phyloP scores from a whole-genome alignment of 164 flowering plant genomes.

The Chimonanthus praecox region DNA sequence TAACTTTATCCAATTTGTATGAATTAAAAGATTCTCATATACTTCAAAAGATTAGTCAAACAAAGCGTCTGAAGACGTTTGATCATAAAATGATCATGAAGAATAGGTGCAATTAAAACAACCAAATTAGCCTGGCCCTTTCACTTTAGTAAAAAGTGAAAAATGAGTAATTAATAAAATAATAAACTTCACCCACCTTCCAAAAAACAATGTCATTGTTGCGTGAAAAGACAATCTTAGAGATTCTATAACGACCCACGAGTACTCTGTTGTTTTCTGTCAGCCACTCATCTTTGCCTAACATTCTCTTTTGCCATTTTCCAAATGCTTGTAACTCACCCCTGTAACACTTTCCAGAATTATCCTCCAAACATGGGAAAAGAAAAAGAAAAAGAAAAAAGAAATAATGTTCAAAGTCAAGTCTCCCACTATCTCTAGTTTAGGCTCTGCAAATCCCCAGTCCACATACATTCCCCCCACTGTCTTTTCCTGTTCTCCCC shows the following conservation, averaged over 20 bases:
- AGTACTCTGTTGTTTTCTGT: neutral
- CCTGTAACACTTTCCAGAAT: neutral
- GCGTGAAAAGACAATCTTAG: neutral
- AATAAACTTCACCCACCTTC: no score
- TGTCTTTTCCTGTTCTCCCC: neutral
- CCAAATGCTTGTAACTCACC: neutral
- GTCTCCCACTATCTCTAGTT: neutral
- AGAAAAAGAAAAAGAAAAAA: neutral
- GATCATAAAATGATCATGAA: no score
- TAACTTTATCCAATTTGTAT: no score
- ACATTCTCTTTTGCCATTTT: neutral
- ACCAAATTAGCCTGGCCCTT: no score
- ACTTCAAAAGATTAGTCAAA: no score
- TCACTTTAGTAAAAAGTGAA: no score
- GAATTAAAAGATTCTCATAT: no score
- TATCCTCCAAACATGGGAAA: neutral
- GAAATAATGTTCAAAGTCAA: neutral
- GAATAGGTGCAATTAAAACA: no score
- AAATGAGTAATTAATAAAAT: no score
- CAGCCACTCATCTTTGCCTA: neutral
- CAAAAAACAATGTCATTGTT: neutral
- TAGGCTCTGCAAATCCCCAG: neutral
- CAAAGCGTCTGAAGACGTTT: no score
- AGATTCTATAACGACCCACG: neutral
- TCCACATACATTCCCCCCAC: neutral